Evolutionary conservation across 1,284 basidiomycete genomes (phyloP).

Genomic region (Sporisorium reilianum): DNA sequence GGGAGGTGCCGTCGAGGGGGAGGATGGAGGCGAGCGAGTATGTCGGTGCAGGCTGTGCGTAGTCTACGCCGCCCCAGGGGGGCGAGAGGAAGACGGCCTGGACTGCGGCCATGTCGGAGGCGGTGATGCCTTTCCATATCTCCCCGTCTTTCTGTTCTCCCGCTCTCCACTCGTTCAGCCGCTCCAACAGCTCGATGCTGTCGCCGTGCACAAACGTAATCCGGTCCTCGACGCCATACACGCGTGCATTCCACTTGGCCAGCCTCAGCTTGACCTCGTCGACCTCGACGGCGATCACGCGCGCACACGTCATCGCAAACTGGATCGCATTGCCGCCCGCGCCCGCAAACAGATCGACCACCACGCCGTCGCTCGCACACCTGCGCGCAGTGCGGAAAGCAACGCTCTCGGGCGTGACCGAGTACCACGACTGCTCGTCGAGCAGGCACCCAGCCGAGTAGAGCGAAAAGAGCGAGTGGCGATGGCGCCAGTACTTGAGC

Average conservation of each 20-base stretch:
- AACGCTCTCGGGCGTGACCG: constrained; percentile 91
- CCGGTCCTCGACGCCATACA: constrained; percentile 91
- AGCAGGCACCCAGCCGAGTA: constrained; percentile 69
- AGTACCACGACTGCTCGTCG: constrained; percentile 94
- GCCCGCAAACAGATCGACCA: constrained; percentile 95
- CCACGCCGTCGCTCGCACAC: constrained; percentile 72
- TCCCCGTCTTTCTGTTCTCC: neutral
- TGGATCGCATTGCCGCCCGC: constrained; percentile 98
- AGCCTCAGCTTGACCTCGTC: constrained; percentile 84
- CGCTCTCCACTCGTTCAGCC: neutral
- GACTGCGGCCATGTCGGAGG: constrained; percentile 21
- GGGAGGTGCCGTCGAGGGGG: constrained; percentile 83
- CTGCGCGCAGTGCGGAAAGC: constrained; percentile 91
- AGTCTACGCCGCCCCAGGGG: constrained; percentile 66
- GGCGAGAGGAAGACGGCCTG: constrained; percentile 57
- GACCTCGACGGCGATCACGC: constrained; percentile 91
- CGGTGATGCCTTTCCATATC: constrained; percentile 28
- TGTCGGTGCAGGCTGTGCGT: constrained; percentile 24
- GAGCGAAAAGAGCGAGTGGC: constrained; percentile 58
- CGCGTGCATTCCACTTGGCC: constrained; percentile 85
- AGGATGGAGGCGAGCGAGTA: constrained; percentile 72
- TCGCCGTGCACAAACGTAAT: constrained; percentile 94
- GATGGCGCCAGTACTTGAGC: constrained; percentile 53
- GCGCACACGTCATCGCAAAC: constrained; percentile 92
- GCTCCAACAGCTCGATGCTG: constrained; percentile 80